Base-by-base conservation (phyloP, 768 basidiomycete genomes). In the Paxillus ammoniavirescens region DNA sequence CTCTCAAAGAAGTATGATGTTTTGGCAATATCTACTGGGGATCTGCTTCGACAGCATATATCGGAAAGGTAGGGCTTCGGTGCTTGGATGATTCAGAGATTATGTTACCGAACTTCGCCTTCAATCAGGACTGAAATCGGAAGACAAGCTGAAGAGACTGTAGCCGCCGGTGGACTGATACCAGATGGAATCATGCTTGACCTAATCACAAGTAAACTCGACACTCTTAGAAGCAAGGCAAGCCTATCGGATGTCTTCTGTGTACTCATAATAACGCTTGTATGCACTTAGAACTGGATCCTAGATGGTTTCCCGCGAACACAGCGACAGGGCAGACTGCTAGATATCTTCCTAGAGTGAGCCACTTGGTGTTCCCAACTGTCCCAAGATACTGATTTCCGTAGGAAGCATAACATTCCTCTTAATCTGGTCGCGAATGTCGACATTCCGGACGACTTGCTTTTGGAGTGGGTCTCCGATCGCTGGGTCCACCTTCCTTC, bases 221-320 rank as follows among this genome's bases (percentile, higher is more conserved):
- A 87, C 63, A 63, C 70, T 42, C 72, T 90, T 41, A 77, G 77
- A 50, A 81, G 84, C 66, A 83, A 82, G 72, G 90, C 82, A 54
- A 35, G 77, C 59, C 33, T 15, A 18, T 43, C 15, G 21, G 21
- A 26, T 14, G 41, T 50, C 0, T 38, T 46, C 31, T 71, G 57
- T 10, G 14, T 48, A 28, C 8, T 18, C 31, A 38, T 47, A 6
- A 31, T 40, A n/a, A 18, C 56, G 47, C 53, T 9, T 59, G 28
- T 14, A n/a, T 49, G 28, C 52, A 13, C 31, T 40, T 43, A 93
- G 89, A 86, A 88, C 65, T 94, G 93, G 93, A 86, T 94, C 55
- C 70, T 94, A 47, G 93, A 95, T 55, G 93, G 93, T 30, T 95
- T 95, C 65, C 93, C 93, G 49, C 84, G 93, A 42, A 95, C 92